Base-by-base conservation (phyloP, 345 rosid species). In the Brassica nigra region DNA sequence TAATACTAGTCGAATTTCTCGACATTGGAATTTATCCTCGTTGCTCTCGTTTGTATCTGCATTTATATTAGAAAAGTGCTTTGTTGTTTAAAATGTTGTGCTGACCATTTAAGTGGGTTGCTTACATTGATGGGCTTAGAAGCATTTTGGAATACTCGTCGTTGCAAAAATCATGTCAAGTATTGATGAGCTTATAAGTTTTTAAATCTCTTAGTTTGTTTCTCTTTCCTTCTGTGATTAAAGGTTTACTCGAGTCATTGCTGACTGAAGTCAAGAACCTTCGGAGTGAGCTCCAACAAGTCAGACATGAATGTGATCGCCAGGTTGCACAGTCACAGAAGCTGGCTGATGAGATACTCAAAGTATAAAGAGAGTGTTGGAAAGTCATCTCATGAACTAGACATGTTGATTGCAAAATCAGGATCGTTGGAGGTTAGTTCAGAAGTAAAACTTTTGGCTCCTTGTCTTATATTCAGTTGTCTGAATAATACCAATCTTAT, bases 361-460 rank as follows among this genome's bases (percentile, higher is more conserved):
- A 23, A 54, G 61, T 54, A 54, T 16, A 54, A 54, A 16, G 61
- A 54, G 61, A 54, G 61, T 54, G 61, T 54, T 54, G 61, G 61
- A 54, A 16, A 54, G 61, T 54, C 61, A 54, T 54, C 61, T 54
- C 61, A 54, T 54, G 61, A 54, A 16, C 61, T 54, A 9, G 61
- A 54, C 61, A 54, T 54, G 16, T 7, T 54, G 61, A 54, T 54
- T 6, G 61, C 61, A 54, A 54, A 16, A 81, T 79, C 88, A 59
- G 88, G 87, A 74, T 86, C 92, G 0, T 79, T 91, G 77, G 94
- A 90, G 99, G 99, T 95, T 80, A 78, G 90, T 74, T 68, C 61
- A 54, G 27, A 52, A 52, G 61, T 54, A 54, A 4, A 16, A 16
- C 1, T 54, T 54, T 54, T 54, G 27, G 27, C 18, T 71, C 8